Base-by-base conservation (phyloP, 2,329 filamentous ascomycete species). In the Cordyceps cateniannulata region DNA sequence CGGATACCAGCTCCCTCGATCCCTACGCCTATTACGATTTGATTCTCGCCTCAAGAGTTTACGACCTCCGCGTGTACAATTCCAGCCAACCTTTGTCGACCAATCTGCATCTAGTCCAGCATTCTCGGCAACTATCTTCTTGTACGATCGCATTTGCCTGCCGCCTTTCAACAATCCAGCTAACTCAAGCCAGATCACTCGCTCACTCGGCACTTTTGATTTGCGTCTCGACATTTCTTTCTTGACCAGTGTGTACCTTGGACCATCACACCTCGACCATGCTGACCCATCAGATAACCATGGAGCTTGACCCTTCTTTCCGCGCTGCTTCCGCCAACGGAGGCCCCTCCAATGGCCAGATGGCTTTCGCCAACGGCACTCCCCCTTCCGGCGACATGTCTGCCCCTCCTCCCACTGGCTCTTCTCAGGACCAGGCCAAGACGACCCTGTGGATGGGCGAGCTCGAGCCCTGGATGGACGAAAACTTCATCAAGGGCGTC, bases 391-490 rank as follows among this genome's bases (percentile, higher is more conserved):
- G 69, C 57, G 74, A 76, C 54, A 73, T 75, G 72, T 69, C 69
- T 27, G 68, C 70, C 44, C 67, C 72, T 29, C 69, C 73, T 47
- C 69, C 73, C 47, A 65, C 71, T 45, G 72, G 69, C 49, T 63
- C 68, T 64, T 67, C 71, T 40, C 73, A 70, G 54, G 82, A 85
- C 62, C 72, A 79, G 54, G 77, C 81, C 61, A 85, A 85, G 75
- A 85, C 75, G n/a, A 79, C 82, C 51, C 78, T 85, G 2, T 85
- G 82, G 82, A 99, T 99, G 95, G 95, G 95, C 68, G 95, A 99
- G 75, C 88, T 99, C 65, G 93, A 98, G 77, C 91, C 92, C 29
- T 99, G 95, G 95, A 98, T 99, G 79, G 95, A 99, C 69, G 95
- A 99, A 80, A 96, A 93, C 77, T 99, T 98, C 75, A 90, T 99